Base-by-base conservation (phyloP, 768 basidiomycete species). In the Suillus ampliporus region DNA sequence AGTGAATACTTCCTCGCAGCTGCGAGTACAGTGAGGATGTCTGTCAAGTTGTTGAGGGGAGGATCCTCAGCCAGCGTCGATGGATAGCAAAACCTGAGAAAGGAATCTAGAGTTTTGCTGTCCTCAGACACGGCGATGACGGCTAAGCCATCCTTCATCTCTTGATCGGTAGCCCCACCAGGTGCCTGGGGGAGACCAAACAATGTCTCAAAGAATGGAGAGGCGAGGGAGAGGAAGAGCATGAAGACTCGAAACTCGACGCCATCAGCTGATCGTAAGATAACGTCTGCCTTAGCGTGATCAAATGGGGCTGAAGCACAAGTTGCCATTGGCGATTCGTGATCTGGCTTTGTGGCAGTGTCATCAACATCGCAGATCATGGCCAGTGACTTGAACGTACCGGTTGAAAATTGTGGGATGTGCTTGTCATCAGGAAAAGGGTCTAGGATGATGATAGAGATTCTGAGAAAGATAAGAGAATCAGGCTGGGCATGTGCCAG, bases 161-260 rank as follows among this genome's bases (percentile, higher is more conserved):
- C 60, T 21, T 56, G 61, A 41, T 62, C 60, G 11, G 48, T 60
- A 1, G 52, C 28, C 40, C 19, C 59, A 48, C 50, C 34, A 26
- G 57, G 21, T 21, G 71, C 53, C 52, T 73, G 70, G 9, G 72
- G 69, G 10, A 74, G 62, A 19, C 61, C 43, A 56, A 76, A 70
- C 68, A 76, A 74, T 46, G 65, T 62, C 21, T 62, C 57, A 63
- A 77, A 78, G 52, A 75, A 64, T 0, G 74, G 60, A 13, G 77
- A 77, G 1, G 74, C 69, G 19, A 71, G 64, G 26, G 66, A 57
- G 19, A 76, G 69, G 23, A 74, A 66, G n/a, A 61, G 46, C 28
- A 70, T 73, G 62, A 73, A 71, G 14, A 74, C 60, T 21, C 48
- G 67, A 57, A 76, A 59, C 56, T 76, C 68, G n/a, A 75, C 62